A percentile compares a stretch with the other conserved stretches of the same genome.
These are phyloP conservation scores for Tuctoria greenei DNA, from an alignment of 176 grass and related monocot species.

Conservation along the genomic window DNA sequence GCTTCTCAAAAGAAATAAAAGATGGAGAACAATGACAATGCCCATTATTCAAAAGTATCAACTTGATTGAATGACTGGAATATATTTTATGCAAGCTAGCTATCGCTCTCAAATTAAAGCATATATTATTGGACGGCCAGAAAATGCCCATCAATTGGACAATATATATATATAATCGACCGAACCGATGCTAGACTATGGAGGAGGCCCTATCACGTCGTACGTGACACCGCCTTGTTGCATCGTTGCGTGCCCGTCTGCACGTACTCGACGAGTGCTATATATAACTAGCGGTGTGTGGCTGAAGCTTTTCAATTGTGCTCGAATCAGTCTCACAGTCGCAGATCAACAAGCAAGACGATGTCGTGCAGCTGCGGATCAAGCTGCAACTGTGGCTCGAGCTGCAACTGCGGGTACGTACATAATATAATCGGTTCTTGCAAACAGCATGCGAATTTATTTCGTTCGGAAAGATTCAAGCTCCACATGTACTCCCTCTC, in stretches of 20 bases:
- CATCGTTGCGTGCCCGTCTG: background rate
- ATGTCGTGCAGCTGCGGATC: constrained; percentile 57
- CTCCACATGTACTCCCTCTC: no score
- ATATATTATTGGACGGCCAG: background rate
- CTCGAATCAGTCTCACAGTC: constrained; percentile 8
- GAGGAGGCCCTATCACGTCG: background rate
- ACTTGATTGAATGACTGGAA: no score
- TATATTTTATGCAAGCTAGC: background rate
- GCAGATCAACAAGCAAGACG: background rate
- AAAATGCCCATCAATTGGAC: constrained; percentile 4
- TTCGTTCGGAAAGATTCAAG: no score
- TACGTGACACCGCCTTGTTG: background rate
- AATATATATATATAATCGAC: background rate
- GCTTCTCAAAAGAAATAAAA: no score
- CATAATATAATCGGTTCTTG: no score
- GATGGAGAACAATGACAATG: no score
- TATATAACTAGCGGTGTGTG: constrained; percentile 5
- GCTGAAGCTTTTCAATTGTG: background rate
- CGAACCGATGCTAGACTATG: background rate
- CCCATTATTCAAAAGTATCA: no score
- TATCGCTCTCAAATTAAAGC: background rate
- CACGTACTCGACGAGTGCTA: background rate
- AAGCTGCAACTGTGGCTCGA: constrained; percentile 26
- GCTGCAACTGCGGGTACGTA: background rate
- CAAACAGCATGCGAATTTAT: no score